Base-by-base conservation (phyloP, 2,329 filamentous ascomycete genomes). In the Emergomyces africanus region DNA sequence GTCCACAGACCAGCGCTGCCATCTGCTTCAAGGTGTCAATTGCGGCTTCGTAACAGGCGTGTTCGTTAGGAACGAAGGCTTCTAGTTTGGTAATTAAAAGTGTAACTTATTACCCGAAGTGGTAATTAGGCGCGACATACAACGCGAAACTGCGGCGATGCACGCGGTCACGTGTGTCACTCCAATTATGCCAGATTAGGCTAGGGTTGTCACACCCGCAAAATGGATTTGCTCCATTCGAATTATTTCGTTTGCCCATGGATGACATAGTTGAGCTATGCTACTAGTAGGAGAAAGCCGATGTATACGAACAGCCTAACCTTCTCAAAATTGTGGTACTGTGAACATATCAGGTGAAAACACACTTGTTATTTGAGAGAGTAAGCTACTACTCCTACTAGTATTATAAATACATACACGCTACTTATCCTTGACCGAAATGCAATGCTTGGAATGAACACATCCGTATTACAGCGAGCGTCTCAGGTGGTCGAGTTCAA, bases 361-460 rank as follows among this genome's bases (percentile, higher is more conserved):
- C n/a, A 20, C 5, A 44, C 18, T 44, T n/a, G 41, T 44, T 44
- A 20, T 44, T 20, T 44, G 8, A 5, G 5, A n/a, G 39, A n/a
- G n/a, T 46, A 30, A 30, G 3, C 3, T 30, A 30, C 30, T 30
- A 46, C 20, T 25, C 10, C 10, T 46, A 15, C 10, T 25, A 25
- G 20, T n/a, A n/a, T 4, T 46, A 25, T 20, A 46, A 10, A 46
- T 25, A 14, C 20, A 46, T 6, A 46, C 44, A 20, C 9, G 44
- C 12, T 14, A 46, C 30, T 30, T 23, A 46, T 25, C 44, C 35
- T 3, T 37, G 12, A 14, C 35, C 10, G 35, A 14, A 1, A 46
- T 9, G 20, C 44, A 46, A 25, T 14, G 44, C 44, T 8, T 64
- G 61, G 30, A 0, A 61, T 66, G 41, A 61, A 64, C 65, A 51